Evolutionary conservation across 176 grass and related monocot genomes (phyloP).

Genomic region (Lolium multiflorum): DNA sequence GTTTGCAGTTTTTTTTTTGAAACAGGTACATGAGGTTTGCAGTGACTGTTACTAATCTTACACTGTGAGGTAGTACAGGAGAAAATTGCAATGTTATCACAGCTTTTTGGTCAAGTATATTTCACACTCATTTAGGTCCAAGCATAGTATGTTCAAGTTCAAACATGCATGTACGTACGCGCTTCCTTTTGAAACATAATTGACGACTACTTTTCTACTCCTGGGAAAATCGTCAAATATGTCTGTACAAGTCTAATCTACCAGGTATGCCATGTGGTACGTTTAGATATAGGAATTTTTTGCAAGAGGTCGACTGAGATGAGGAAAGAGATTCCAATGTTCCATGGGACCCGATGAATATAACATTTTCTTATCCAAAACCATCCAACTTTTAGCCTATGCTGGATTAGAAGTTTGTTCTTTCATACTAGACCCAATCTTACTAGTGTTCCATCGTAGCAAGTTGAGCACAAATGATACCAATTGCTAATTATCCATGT

Average conservation of each 20-base stretch:
- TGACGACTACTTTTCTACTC: neutral
- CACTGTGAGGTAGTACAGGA: neutral
- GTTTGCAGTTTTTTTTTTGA: neutral
- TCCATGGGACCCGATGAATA: conserved; percentile 32
- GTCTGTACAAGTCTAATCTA: neutral
- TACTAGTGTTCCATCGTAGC: neutral
- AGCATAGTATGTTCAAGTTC: neutral
- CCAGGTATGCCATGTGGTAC: neutral
- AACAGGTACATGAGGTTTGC: neutral
- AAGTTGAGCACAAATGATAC: neutral
- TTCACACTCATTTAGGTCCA: neutral
- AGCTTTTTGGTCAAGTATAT: neutral
- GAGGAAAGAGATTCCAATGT: conserved; percentile 33
- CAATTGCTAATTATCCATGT: neutral
- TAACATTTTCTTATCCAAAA: conserved; percentile 36
- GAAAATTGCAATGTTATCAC: neutral
- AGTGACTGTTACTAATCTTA: neutral
- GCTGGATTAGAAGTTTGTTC: neutral
- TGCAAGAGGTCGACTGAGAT: conserved; percentile 3
- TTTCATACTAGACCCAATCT: neutral
- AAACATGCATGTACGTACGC: no score
- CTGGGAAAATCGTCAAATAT: neutral
- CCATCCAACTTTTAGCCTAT: conserved; percentile 1
- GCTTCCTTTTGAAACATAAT: conserved; percentile 6
- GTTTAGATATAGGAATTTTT: neutral